These are phyloP conservation scores for Solanum bulbocastanum DNA, from an alignment of 257 asterid species.

Conservation along the genomic window DNA sequence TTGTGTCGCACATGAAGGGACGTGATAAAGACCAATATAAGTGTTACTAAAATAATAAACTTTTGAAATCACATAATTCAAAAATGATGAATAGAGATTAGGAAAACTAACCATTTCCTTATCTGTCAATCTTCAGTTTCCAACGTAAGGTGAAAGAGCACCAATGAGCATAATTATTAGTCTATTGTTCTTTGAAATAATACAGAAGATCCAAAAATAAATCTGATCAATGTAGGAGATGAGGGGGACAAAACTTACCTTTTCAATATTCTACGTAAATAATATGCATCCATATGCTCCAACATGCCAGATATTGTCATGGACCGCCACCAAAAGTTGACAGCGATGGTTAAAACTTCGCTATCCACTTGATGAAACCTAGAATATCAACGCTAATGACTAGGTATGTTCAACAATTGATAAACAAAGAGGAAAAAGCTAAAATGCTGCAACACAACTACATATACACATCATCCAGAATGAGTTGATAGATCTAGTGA, in stretches of 20 bases:
- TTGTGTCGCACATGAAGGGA: background rate
- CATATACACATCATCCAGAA: background rate
- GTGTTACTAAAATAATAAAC: background rate
- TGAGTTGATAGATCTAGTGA: background rate
- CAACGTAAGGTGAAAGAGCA: constrained; percentile 7
- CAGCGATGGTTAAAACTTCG: constrained; percentile 66
- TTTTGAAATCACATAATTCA: background rate
- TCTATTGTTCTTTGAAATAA: background rate
- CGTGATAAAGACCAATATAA: background rate
- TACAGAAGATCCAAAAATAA: background rate
- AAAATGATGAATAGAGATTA: background rate
- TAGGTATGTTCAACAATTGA: background rate
- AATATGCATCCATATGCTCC: constrained; percentile 95
- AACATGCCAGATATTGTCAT: constrained; percentile 56
- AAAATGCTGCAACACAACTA: background rate
- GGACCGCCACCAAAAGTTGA: constrained; percentile 97
- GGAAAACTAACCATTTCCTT: constrained; percentile 65
- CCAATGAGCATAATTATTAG: constrained; percentile 5
- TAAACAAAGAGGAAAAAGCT: background rate
- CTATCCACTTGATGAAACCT: constrained; percentile 99
- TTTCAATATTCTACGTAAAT: constrained; percentile 73
- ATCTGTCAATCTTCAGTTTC: constrained; percentile 62
- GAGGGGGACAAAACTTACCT: constrained; percentile 31
- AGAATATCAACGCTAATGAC: background rate
- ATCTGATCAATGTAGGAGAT: background rate